Percentiles rank a stretch among this genome's conserved stretches.
Evolutionary conservation across 768 basidiomycete species (phyloP).

Genomic region (Suillus alpinus): DNA sequence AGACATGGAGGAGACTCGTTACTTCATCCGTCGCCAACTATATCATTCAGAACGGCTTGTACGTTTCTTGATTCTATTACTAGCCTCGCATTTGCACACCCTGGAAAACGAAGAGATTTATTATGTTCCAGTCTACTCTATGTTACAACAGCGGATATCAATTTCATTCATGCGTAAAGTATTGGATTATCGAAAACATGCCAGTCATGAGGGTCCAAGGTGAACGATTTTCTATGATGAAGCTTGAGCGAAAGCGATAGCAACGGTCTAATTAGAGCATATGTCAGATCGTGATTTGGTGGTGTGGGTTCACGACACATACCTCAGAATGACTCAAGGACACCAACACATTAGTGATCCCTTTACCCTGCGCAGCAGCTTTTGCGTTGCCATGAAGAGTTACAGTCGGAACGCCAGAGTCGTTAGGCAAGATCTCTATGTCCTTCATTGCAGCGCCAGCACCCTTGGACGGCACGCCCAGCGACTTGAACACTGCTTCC

Average conservation of each 20-base stretch:
- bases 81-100: not conserved
- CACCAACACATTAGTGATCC: constrained; percentile 71
- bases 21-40: constrained; percentile 47
- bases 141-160: constrained; percentile 2
- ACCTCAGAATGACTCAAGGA: constrained; percentile 94
- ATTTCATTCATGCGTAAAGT: constrained; percentile 1
- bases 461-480: constrained; percentile 86
- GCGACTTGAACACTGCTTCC: constrained; percentile 95
- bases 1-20: constrained; percentile 48
- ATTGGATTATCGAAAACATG: not conserved
- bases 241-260: constrained; percentile 87
- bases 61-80: constrained; percentile 19
- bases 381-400: constrained; percentile 78
- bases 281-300: constrained; percentile 15
- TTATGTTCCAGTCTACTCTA: constrained; percentile 9
- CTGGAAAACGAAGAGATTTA: constrained; percentile 7
- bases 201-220: not conserved
- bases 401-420: constrained; percentile 77
- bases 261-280: constrained; percentile 56
- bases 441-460: constrained; percentile 95
- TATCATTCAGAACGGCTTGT: constrained; percentile 47
- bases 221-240: constrained; percentile 21
- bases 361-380: constrained; percentile 65
- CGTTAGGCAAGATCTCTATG: constrained; percentile 87
- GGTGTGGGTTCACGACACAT: constrained; percentile 28